A percentile compares a stretch with the other conserved stretches of the same genome.
Conservation (phyloP, 495 filamentous ascomycete species). For the Friedmanniomyces simplex region DNA sequence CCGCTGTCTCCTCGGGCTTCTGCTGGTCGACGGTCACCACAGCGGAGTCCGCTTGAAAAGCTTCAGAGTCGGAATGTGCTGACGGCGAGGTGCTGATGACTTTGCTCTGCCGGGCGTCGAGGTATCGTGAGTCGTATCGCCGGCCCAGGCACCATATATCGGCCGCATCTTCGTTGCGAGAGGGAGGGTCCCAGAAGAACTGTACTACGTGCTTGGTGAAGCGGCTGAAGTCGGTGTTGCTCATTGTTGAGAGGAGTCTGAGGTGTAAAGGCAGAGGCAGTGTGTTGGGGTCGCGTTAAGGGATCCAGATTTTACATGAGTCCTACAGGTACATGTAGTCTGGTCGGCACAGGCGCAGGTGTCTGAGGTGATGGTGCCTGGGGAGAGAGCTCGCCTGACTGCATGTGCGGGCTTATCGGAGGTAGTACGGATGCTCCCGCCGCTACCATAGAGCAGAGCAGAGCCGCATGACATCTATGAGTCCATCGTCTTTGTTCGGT, state of each 20-base stretch:
- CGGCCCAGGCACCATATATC: conserved; percentile 85
- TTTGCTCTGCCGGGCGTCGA: conserved; percentile 16
- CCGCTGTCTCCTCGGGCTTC: conserved; percentile 8
- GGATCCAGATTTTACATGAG: not conserved
- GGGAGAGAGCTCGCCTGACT: not conserved
- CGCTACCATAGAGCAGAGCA: not conserved
- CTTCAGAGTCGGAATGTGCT: conserved; percentile 13
- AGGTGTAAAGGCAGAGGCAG: not conserved
- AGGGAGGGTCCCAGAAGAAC: conserved; percentile 92
- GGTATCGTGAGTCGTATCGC: conserved; percentile 47
- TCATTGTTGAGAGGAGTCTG: conserved; percentile 37
- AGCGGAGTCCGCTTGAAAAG: conserved; percentile 20
- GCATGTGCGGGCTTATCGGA: not conserved
- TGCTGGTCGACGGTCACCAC: conserved; percentile 9
- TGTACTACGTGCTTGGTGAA: conserved; percentile 72
- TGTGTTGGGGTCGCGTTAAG: not conserved
- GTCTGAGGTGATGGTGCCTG: not conserved
- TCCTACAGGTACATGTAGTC: not conserved
- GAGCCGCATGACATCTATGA: not conserved
- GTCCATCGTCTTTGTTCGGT: not conserved
- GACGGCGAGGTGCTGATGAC: conserved; percentile 5
- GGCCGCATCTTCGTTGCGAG: conserved; percentile 65
- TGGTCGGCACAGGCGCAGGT: not conserved
- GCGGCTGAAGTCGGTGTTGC: conserved; percentile 49
- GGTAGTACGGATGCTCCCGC: not conserved